phyloP scores from a whole-genome alignment of 768 basidiomycete genomes.

The Albatrellus ellisii region DNA sequence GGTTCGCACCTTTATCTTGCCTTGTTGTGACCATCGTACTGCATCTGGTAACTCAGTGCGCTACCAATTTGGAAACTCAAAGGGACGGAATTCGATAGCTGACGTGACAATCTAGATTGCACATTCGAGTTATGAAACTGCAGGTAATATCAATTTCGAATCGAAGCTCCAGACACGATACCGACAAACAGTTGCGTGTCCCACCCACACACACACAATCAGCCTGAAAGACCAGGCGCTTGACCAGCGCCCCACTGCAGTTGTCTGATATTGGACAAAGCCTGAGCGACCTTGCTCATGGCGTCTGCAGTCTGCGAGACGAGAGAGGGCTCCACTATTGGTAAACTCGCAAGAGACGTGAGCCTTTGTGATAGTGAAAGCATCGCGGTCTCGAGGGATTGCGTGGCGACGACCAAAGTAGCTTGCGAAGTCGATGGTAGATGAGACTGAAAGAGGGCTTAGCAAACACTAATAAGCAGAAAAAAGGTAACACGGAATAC shows the following conservation, averaged over 20 bases:
- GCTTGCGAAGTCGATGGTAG: neutral
- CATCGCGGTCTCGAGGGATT: constrained; percentile 6
- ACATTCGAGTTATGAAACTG: neutral
- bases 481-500: neutral
- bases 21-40: no score
- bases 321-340: constrained; percentile 5
- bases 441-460: neutral
- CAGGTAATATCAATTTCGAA: constrained; percentile 1
- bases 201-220: no score
- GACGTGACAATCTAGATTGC: neutral
- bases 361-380: constrained; percentile 8
- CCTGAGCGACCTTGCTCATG: constrained; percentile 11
- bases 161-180: no score
- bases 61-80: no score
- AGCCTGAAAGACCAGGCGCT: no score
- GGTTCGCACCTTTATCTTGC: no score
- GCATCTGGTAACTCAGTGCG: no score
- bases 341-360: constrained; percentile 4
- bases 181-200: no score
- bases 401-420: neutral
- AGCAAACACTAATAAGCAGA: neutral
- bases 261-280: constrained; percentile 7
- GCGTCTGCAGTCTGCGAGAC: constrained; percentile 13
- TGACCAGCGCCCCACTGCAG: constrained; percentile 6
- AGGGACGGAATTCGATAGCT: no score